phyloP scores from a whole-genome alignment of 2,329 filamentous ascomycete genomes.

The Fusarium sp. region DNA sequence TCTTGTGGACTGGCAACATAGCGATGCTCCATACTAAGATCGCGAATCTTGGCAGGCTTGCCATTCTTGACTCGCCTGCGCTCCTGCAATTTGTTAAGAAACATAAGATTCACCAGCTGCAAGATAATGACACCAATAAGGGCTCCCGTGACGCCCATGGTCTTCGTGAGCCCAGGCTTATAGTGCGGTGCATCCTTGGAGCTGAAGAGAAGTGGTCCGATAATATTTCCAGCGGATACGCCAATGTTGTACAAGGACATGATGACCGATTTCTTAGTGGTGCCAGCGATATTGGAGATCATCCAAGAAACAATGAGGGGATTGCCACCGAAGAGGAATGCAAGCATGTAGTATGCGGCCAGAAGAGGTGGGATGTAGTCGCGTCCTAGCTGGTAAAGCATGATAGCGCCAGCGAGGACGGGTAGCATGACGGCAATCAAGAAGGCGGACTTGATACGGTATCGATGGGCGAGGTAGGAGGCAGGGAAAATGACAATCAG shows the following conservation, averaged over 20 bases:
- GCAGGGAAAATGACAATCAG: conserved; percentile 70
- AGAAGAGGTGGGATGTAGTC: conserved; percentile 62
- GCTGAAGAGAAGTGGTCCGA: conserved; percentile 75
- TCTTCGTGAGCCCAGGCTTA: conserved; percentile 68
- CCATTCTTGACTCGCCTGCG: conserved; percentile 70
- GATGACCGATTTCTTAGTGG: conserved; percentile 76
- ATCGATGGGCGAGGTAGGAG: conserved; percentile 71
- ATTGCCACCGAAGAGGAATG: conserved; percentile 77
- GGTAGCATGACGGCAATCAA: conserved; percentile 69
- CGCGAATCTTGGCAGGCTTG: conserved; percentile 72
- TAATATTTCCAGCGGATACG: conserved; percentile 74
- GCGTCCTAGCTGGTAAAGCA: conserved; percentile 69
- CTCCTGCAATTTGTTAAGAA: conserved; percentile 71
- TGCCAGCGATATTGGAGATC: conserved; percentile 77
- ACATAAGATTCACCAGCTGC: conserved; percentile 68
- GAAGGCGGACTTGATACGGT: conserved; percentile 70
- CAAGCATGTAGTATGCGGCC: conserved; percentile 75
- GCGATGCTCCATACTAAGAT: conserved; percentile 71
- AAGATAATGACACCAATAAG: conserved; percentile 67
- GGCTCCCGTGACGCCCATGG: conserved; percentile 68
- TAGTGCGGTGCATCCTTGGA: conserved; percentile 72
- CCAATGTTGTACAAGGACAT: conserved; percentile 77
- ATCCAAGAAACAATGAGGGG: conserved; percentile 79
- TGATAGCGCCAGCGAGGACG: conserved; percentile 71
- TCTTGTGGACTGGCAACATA: conserved; percentile 50